Percentiles rank a stretch among this genome's conserved stretches.
These are phyloP conservation scores for Pseudopithomyces maydicus DNA, from an alignment of 2,329 filamentous ascomycete species.

Conservation along the genomic window DNA sequence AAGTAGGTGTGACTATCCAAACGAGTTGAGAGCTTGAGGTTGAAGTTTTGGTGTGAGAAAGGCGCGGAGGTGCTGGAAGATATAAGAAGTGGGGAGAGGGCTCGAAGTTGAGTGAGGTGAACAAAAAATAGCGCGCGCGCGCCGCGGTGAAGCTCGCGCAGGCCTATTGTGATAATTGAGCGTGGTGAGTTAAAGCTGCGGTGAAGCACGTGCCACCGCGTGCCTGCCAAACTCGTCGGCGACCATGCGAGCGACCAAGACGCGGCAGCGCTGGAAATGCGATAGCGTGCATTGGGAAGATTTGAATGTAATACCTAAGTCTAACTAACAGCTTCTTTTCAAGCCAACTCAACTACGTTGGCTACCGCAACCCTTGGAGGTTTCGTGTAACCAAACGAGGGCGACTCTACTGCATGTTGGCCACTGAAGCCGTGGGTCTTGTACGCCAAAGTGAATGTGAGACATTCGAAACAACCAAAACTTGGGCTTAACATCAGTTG, in stretches of 20 bases:
- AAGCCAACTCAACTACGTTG: not conserved
- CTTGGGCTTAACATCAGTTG: too few species aligned
- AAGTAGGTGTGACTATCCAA: not conserved
- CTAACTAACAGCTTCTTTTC: too few species aligned
- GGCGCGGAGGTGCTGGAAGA: not conserved
- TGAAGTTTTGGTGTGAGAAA: not conserved
- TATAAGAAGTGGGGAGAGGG: not conserved
- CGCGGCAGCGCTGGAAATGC: not conserved
- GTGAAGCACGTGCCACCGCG: not conserved
- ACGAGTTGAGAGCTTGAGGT: not conserved
- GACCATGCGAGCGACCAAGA: not conserved
- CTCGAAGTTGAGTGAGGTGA: not conserved
- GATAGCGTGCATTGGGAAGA: not conserved
- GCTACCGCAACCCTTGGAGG: not conserved
- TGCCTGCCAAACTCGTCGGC: slow-evolving; percentile 1
- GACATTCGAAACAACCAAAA: too few species aligned
- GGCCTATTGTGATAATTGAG: not conserved
- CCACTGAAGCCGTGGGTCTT: too few species aligned
- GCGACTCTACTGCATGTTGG: too few species aligned
- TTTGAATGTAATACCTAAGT: too few species aligned
- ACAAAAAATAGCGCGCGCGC: not conserved
- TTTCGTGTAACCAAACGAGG: too few species aligned
- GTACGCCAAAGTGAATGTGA: too few species aligned
- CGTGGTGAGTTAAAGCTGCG: not conserved
- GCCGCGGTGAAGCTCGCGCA: not conserved